Conservation (phyloP, 768 basidiomycete species). For the Exidia glandulosa region DNA sequence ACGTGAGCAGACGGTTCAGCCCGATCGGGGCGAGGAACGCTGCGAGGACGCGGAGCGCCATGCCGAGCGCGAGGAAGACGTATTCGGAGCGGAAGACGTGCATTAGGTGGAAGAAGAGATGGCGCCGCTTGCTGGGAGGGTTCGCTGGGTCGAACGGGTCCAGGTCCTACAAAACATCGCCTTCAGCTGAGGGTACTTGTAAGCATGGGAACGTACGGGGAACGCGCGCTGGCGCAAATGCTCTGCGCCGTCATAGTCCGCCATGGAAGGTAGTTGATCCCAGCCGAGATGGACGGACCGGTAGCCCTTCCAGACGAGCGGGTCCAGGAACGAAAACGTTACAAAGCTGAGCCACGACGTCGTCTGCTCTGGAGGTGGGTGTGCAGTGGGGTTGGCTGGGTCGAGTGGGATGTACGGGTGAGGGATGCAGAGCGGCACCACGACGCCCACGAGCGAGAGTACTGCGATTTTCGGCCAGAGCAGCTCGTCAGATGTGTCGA, state of each 20-base stretch:
- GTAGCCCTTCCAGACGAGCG: constrained; percentile 33
- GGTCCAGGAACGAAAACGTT: constrained; percentile 45
- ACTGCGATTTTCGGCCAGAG: background rate
- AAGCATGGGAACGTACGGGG: background rate
- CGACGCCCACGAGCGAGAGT: constrained; percentile 1
- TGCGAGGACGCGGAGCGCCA: background rate
- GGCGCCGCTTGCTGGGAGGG: background rate
- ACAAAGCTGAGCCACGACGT: constrained; percentile 33
- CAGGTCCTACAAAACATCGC: background rate
- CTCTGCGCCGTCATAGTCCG: constrained; percentile 32
- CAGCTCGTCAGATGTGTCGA: background rate
- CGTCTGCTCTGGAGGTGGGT: constrained; percentile 37
- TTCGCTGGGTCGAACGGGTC: background rate
- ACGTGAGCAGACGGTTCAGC: constrained; percentile 6
- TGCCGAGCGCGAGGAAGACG: background rate
- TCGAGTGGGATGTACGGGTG: constrained; percentile 2
- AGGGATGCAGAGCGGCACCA: constrained; percentile 1
- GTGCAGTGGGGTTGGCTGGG: constrained; percentile 16
- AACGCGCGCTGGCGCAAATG: constrained; percentile 11
- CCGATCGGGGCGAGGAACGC: background rate
- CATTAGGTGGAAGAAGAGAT: background rate
- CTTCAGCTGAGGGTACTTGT: no score
- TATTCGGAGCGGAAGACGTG: background rate
- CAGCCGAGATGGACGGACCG: constrained; percentile 31
- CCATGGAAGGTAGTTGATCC: constrained; percentile 32